A percentile compares a stretch with the other conserved stretches of the same genome.
Conservation (phyloP, 1,284 basidiomycete genomes). For the Cutaneotrichosporon sp. region DNA sequence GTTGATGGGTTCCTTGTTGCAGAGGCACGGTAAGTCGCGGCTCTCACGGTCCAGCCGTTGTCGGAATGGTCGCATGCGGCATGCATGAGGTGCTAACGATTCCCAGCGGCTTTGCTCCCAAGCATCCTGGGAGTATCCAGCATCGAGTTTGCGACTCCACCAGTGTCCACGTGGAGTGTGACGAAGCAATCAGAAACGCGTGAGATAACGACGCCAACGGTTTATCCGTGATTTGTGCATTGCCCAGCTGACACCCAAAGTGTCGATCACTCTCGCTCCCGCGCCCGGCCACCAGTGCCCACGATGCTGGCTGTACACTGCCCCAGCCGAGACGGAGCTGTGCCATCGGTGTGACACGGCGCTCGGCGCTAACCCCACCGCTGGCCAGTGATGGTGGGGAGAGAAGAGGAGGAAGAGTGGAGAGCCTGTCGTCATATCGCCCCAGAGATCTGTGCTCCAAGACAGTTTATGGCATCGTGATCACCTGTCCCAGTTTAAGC, state of each 20-base stretch:
- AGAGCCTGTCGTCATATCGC: neutral
- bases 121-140: conserved; percentile 77
- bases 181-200: conserved; percentile 11
- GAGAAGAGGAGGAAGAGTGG: neutral
- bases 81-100: neutral
- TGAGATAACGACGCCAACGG: neutral
- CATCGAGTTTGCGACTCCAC: conserved; percentile 54
- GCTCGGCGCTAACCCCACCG: neutral
- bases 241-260: neutral
- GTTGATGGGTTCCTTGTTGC: conserved; percentile 14
- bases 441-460: neutral
- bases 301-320: conserved; percentile 73
- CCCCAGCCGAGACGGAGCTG: conserved; percentile 57
- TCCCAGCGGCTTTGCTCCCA: conserved; percentile 63
- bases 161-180: conserved; percentile 30
- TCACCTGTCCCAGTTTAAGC: neutral
- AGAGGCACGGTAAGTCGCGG: conserved; percentile 29
- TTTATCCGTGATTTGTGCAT: neutral
- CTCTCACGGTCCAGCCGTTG: neutral
- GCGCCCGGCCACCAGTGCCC: conserved; percentile 66
- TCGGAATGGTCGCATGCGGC: too few species aligned
- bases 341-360: conserved; percentile 61
- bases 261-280: conserved; percentile 56
- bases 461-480: conserved; percentile 6
- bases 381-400: neutral